Base-by-base conservation (phyloP, 2,329 filamentous ascomycete species). In the Colletotrichum acutatum region DNA sequence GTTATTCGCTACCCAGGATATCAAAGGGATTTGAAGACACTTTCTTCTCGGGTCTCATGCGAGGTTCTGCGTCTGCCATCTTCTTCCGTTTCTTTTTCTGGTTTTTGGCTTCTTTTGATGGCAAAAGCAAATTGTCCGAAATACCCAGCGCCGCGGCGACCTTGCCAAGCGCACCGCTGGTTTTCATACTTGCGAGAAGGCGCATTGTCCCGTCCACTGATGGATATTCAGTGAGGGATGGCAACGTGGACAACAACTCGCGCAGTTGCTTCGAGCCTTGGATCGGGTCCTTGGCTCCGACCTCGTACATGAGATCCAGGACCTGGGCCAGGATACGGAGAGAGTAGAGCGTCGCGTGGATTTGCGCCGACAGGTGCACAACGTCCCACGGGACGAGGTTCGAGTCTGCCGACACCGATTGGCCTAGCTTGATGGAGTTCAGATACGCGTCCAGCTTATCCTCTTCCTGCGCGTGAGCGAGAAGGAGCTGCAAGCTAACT, bases 281-380 rank as follows among this genome's bases (percentile, higher is more conserved):
- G 3, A 65, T 37, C 8, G 61, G 16, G 8, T 28, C 24, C 6
- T 62, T 56, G 7, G 53, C n/a, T 24, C 62, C 42, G 3, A 52
- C 67, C 22, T 78, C 59, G 0, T 76, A 74, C 2, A 84, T 64
- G 9, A 83, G 77, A 28, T 82, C 82, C 2, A 88, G 74, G 4
- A 90, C 78, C 77, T 91, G 89, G 72, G 82, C 81, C 24, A 88
- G 78, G 74, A 90, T 88, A 56, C 90, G 86, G 1, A 93, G 78
- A 0, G 91, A 93, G 77, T 93, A 93, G 6, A 90, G 80, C 0
- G 86, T 84, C 5, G 89, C 89, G 66, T 92, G 89, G 0, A 90
- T 80, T 74, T 92, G 89, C 0, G 91, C 90, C 9, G 86, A 79
- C 60, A 92, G 84, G 76, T 94, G 92, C 56, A 93, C 80, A 22